Base-by-base conservation (phyloP, 176 grass and related monocot genomes). In the Aegilops speltoides region DNA sequence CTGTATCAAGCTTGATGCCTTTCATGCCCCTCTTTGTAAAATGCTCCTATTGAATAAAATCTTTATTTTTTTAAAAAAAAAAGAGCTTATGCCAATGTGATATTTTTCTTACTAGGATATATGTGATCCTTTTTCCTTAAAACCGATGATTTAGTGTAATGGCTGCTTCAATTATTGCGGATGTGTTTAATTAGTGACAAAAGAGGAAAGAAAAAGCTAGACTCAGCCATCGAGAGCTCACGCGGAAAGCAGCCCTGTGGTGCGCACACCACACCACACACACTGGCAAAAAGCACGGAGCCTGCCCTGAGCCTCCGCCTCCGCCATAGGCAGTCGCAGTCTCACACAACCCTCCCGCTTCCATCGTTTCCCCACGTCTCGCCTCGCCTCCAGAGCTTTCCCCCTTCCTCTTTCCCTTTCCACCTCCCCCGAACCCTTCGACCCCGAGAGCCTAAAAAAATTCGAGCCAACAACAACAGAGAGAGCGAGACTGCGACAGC, bases 281-380 rank as follows among this genome's bases (percentile, higher is more conserved):
- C 68, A 72, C 68, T 72, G 68, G 68, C 68, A 72, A 63, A 63
- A 72, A 72, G 68, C 68, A 71, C 34, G 67, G 67, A 71, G 34
- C 34, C 0, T 20, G 15, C 5, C 48, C 48, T 7, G 15, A 48
- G 16, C 54, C 54, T 22, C 32, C 29, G 14, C 52, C 52, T 57
- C 32, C 31, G 7, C 32, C 17, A 68, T 31, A 38, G 34, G 14
- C 68, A 23, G 68, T 41, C 68, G 33, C 68, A 37, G 33, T 70
- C 68, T 66, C 66, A 10, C 66, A 34, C 15, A 19, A 1, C 48
- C 48, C 48, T 19, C 65, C 19, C 5, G 19, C 68, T 14, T 41
- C 68, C 20, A 40, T 56, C 46, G 74, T 57, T 77, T 20, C 74
- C 46, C 74, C 74, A 77, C 74, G 74, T 77, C 45, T 77, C 73